Conservation (phyloP, 2,329 filamentous ascomycete genomes). For the Fusarium zealandicum region DNA sequence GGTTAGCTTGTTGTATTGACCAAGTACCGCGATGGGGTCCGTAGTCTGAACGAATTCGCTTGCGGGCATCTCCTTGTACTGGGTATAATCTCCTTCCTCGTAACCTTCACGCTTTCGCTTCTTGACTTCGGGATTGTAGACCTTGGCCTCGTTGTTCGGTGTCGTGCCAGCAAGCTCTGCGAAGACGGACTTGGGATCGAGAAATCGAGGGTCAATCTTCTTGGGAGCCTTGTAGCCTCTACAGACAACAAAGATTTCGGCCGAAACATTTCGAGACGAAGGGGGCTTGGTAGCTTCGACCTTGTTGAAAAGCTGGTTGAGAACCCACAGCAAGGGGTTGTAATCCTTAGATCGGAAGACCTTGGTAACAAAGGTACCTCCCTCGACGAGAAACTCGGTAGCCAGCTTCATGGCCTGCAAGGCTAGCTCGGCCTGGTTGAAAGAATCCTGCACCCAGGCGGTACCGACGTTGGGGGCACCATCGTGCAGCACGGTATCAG, state of each 20-base stretch:
- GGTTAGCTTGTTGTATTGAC: conserved; percentile 80
- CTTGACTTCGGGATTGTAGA: conserved; percentile 97
- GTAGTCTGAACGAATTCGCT: conserved; percentile 93
- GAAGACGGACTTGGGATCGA: conserved; percentile 90
- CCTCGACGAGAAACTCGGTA: conserved; percentile 88
- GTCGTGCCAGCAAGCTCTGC: conserved; percentile 85
- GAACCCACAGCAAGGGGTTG: conserved; percentile 94
- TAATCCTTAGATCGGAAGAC: conserved; percentile 98
- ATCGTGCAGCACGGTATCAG: conserved; percentile 93
- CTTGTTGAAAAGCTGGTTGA: conserved; percentile 94
- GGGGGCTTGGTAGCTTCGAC: conserved; percentile 98
- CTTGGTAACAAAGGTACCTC: conserved; percentile 95
- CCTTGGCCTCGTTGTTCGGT: conserved; percentile 96
- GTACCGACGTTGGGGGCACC: conserved; percentile 98
- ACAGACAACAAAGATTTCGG: conserved; percentile 98
- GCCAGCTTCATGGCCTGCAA: conserved; percentile 91
- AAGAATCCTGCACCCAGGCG: conserved; percentile 97
- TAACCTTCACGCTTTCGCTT: conserved; percentile 98
- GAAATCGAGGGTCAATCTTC: conserved; percentile 87
- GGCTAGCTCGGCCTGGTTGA: conserved; percentile 93
- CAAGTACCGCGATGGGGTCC: conserved; percentile 92
- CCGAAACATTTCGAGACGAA: conserved; percentile 92
- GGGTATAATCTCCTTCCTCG: conserved; percentile 91
- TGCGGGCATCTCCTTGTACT: conserved; percentile 87
- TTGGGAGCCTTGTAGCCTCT: conserved; percentile 95